phyloP scores from a whole-genome alignment of 768 basidiomycete species.

The Hemileccinum rubropunctum region DNA sequence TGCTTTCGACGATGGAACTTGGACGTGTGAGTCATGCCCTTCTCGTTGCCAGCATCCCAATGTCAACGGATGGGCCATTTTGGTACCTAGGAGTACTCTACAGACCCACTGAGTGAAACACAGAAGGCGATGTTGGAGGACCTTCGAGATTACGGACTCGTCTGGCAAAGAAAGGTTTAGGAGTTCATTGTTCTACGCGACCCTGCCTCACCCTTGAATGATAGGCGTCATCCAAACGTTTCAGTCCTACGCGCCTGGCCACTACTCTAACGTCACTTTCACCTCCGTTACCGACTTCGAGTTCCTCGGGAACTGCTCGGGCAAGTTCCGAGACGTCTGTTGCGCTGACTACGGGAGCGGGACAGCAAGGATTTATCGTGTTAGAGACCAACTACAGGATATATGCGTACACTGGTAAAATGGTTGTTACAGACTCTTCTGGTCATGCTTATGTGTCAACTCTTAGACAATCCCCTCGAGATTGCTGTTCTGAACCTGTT shows the following conservation, averaged over 20 bases:
- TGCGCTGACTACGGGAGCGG: slow-evolving; percentile 46
- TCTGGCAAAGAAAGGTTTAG: slow-evolving; percentile 79
- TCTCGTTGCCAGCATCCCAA: not conserved
- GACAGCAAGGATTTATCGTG: slow-evolving; percentile 88
- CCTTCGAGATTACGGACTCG: slow-evolving; percentile 90
- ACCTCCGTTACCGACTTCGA: slow-evolving; percentile 67
- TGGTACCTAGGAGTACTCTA: slow-evolving; percentile 78
- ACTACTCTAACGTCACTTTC: slow-evolving; percentile 93
- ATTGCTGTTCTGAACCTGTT: slow-evolving; percentile 96
- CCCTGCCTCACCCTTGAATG: slow-evolving; percentile 10
- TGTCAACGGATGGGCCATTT: not conserved
- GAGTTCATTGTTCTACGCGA: slow-evolving; percentile 14
- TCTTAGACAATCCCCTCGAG: slow-evolving; percentile 87
- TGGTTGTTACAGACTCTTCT: slow-evolving; percentile 12
- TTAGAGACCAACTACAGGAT: slow-evolving; percentile 98
- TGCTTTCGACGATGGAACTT: slow-evolving; percentile 95
- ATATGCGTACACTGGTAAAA: slow-evolving; percentile 92
- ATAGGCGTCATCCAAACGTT: slow-evolving; percentile 72
- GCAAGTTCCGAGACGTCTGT: slow-evolving; percentile 18
- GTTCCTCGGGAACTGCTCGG: slow-evolving; percentile 19
- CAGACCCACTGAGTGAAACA: slow-evolving; percentile 71
- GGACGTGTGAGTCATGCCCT: slow-evolving; percentile 58
- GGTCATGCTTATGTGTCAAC: slow-evolving; percentile 17
- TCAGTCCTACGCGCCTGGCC: slow-evolving; percentile 91
- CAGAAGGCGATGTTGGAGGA: slow-evolving; percentile 89